phyloP scores from a whole-genome alignment of 495 filamentous ascomycete genomes.

The Lasiosphaeria ovina region DNA sequence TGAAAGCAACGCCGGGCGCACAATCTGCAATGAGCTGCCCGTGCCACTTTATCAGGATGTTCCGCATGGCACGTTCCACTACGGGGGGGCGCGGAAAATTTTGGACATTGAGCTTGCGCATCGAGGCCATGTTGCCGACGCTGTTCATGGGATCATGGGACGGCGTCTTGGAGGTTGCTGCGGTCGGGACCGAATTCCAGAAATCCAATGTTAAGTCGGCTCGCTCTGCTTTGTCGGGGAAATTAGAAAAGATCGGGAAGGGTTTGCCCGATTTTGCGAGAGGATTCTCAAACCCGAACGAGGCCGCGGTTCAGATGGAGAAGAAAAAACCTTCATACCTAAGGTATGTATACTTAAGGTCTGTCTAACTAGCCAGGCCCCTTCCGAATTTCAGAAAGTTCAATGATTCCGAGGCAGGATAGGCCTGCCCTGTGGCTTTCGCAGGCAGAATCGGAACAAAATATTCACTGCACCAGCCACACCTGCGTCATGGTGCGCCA shows the following conservation, averaged over 20 bases:
- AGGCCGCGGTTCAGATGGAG: too few species aligned
- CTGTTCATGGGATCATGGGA: conserved; percentile 12
- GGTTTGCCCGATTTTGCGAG: too few species aligned
- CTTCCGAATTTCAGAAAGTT: not conserved
- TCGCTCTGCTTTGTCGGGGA: too few species aligned
- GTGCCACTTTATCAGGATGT: conserved; percentile 54
- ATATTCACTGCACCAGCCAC: too few species aligned
- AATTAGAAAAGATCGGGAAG: too few species aligned
- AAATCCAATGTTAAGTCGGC: too few species aligned
- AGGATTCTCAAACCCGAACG: too few species aligned
- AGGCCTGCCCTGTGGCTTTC: not conserved
- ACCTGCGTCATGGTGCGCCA: too few species aligned
- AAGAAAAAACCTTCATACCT: too few species aligned
- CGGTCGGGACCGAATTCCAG: not conserved
- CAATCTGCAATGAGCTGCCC: conserved; percentile 50
- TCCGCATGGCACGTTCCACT: conserved; percentile 47
- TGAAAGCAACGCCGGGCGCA: conserved; percentile 52
- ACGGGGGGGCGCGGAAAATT: conserved; percentile 58
- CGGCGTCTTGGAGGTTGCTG: not conserved
- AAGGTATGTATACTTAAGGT: too few species aligned
- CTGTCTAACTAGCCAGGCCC: not conserved
- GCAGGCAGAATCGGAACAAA: too few species aligned
- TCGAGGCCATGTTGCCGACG: conserved; percentile 22
- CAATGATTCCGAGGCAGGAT: not conserved
- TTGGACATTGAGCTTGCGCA: conserved; percentile 53